Evolutionary conservation across 768 basidiomycete species (phyloP).

Genomic region (Podaxis mareebaensis): DNA sequence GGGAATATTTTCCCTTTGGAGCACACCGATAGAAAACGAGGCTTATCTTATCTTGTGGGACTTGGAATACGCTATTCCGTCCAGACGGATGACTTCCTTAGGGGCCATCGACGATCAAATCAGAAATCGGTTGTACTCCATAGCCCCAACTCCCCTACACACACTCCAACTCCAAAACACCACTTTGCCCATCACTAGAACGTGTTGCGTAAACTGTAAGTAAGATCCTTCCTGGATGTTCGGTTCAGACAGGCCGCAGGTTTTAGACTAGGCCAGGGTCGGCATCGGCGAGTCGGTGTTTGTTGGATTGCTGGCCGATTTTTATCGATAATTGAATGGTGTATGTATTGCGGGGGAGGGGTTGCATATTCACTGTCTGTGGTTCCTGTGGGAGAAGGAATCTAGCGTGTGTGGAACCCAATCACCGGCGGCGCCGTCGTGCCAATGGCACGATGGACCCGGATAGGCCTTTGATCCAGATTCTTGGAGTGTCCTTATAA

Average conservation of each 20-base stretch:
- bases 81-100: too few species aligned
- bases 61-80: too few species aligned
- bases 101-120: too few species aligned
- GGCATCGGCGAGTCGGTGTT: too few species aligned
- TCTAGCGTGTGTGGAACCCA: neutral
- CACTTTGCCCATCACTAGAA: neutral
- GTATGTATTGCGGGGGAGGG: neutral
- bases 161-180: neutral
- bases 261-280: too few species aligned
- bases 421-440: neutral
- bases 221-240: neutral
- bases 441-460: neutral
- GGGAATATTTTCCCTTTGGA: too few species aligned
- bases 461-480: neutral
- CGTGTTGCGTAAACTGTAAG: neutral
- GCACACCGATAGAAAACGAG: too few species aligned
- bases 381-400: constrained; percentile 4
- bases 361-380: neutral
- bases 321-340: neutral
- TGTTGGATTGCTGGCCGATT: too few species aligned
- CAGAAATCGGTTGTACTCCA: too few species aligned
- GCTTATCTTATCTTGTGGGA: too few species aligned
- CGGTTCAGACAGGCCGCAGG: neutral
- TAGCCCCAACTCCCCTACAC: neutral
- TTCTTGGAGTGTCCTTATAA: neutral